Base-by-base conservation (phyloP, 306 rosid species). In the Fagus crenata region DNA sequence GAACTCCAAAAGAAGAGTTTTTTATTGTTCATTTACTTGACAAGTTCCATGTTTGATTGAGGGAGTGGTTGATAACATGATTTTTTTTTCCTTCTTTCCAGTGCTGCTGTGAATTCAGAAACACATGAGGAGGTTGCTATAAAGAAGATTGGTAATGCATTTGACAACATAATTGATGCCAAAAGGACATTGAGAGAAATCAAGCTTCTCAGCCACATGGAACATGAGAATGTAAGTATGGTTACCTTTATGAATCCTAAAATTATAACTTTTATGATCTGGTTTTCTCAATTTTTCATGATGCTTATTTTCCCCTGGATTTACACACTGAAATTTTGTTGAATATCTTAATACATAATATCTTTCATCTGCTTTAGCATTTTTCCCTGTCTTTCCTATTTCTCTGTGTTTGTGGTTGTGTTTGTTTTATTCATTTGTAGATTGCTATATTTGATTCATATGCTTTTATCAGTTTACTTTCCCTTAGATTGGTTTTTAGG, bases 181-280 rank as follows among this genome's bases (percentile, higher is more conserved):
- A 95, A 89, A 77, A 85, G 99, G 81, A 95, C 99, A 15, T 77
- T 95, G 83, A 90, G 99, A 78, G 99, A 95, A 80, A 95, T 95
- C 78, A 90, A 88, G 84, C 97, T 95, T 56, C 97, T 95, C 78
- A 75, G 84, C 84, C 97, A 95, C 86, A 88, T 95, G 97, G 88
- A 89, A 53, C 98, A 95, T 85, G 98, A 92, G 80, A 95, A 95
- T 84, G 98, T 88, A 83, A 84, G 81, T 51, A 32, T 71, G 40
- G 53, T 42, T 69, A 59, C 4, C 69, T 67, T 17, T 17, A 39
- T 3, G n/a, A 39, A 37, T 40, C 31, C 49, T 39, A 17, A 64
- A 67, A 39, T 39, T 46, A 7, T 46, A 46, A 58, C 2, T 18
- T 32, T 28, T 28, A 22, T 18, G 11, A 18, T 22, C 36, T 17